These are phyloP conservation scores for Neurospora sp. DNA, from an alignment of 495 filamentous ascomycete genomes.

Conservation along the genomic window DNA sequence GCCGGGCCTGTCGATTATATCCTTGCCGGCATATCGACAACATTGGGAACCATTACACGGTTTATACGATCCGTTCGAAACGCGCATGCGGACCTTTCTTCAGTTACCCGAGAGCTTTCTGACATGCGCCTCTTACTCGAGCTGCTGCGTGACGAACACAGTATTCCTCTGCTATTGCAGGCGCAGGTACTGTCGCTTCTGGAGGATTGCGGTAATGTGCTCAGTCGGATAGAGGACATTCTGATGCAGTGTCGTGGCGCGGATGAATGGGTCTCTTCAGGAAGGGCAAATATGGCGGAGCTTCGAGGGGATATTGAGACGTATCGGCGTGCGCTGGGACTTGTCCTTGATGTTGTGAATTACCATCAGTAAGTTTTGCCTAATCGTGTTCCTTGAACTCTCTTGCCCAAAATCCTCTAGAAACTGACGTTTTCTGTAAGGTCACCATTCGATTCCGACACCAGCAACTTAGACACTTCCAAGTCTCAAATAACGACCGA, in stretches of 20 bases:
- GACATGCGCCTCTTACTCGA: conserved; percentile 23
- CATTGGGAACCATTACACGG: conserved; percentile 16
- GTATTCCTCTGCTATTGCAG: conserved; percentile 11
- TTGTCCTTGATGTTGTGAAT: conserved; percentile 15
- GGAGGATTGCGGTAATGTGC: conserved; percentile 10
- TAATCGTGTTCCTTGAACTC: background rate
- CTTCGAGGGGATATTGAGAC: conserved; percentile 7
- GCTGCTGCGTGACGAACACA: conserved; percentile 15
- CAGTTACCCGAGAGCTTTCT: conserved; percentile 21
- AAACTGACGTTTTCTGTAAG: background rate
- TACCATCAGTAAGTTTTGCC: conserved; percentile 5
- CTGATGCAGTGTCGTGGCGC: conserved; percentile 9
- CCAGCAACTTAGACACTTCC: background rate
- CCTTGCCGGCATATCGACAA: conserved; percentile 16
- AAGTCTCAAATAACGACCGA: conserved; percentile 5
- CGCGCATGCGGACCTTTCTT: conserved; percentile 18
- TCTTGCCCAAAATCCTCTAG: background rate
- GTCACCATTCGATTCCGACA: background rate
- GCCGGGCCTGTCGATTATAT: conserved; percentile 14
- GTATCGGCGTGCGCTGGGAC: conserved; percentile 11
- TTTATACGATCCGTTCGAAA: conserved; percentile 22
- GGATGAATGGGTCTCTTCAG: conserved; percentile 10
- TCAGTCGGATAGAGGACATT: conserved; percentile 12
- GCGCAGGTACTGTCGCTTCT: conserved; percentile 13
- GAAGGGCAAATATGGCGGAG: conserved; percentile 4